Evolutionary conservation across 805 yeast genomes (phyloP).

Genomic region (Ogataea trehalophila): DNA sequence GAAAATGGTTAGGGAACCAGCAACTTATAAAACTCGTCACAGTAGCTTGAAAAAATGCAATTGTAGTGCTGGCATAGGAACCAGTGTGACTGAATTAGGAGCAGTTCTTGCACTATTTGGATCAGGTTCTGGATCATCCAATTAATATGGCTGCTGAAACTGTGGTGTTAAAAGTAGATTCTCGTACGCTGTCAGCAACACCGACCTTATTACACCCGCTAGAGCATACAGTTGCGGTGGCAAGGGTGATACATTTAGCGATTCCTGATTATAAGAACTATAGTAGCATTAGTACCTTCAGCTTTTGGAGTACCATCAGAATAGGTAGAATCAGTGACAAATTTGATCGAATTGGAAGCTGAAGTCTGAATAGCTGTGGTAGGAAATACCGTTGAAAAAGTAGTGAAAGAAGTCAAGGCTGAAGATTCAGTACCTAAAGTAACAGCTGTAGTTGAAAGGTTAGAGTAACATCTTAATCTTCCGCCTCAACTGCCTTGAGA

Average conservation of each 20-base stretch:
- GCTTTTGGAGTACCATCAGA: neutral
- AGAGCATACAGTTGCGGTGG: neutral
- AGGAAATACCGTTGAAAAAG: neutral
- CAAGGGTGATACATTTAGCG: neutral
- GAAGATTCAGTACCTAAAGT: no score
- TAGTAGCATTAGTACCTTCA: neutral
- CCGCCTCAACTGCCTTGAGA: no score
- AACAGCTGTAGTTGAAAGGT: no score
- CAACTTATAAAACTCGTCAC: no score
- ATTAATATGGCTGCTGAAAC: neutral
- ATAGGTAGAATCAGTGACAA: neutral
- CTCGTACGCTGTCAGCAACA: neutral
- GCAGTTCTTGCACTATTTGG: neutral
- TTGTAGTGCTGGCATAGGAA: no score
- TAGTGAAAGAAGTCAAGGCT: no score
- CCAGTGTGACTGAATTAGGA: neutral
- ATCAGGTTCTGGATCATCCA: neutral
- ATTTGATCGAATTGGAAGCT: neutral
- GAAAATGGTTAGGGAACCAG: no score
- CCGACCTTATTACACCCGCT: neutral
- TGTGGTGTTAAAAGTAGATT: neutral
- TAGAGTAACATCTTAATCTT: no score
- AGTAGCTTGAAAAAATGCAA: no score
- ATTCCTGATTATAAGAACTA: neutral
- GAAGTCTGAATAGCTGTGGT: neutral